Evolutionary conservation across 768 basidiomycete species (phyloP).

Genomic region (Leccinum longicurvipes): DNA sequence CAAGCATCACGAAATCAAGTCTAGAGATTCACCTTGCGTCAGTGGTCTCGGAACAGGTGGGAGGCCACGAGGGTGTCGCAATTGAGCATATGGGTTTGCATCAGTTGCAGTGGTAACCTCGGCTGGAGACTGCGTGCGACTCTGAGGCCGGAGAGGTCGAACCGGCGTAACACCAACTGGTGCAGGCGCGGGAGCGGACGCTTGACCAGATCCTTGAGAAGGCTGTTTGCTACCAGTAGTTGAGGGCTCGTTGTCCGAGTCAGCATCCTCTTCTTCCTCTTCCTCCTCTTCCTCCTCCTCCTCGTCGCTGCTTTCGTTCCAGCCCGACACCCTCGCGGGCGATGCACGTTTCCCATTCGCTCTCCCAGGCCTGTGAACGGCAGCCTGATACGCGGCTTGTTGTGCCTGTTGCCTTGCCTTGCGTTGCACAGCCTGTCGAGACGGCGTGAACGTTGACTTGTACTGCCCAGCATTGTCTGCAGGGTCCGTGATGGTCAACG

Average conservation of each 20-base stretch:
- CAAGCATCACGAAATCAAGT: background rate
- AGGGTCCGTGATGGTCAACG: conserved; percentile 16
- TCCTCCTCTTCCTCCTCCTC: conserved; percentile 80
- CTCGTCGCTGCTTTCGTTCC: conserved; percentile 76
- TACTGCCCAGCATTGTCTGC: conserved; percentile 41
- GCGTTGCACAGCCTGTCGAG: conserved; percentile 78
- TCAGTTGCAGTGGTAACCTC: conserved; percentile 30
- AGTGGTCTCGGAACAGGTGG: conserved; percentile 58
- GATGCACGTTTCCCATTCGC: conserved; percentile 39
- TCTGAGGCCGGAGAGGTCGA: conserved; percentile 30
- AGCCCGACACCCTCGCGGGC: conserved; percentile 42
- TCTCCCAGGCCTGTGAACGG: conserved; percentile 70
- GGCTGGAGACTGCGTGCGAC: conserved; percentile 30
- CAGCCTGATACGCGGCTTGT: conserved; percentile 78
- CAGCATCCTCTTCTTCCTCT: conserved; percentile 64
- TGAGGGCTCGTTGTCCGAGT: conserved; percentile 54
- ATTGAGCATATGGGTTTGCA: conserved; percentile 42
- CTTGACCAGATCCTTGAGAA: conserved; percentile 18
- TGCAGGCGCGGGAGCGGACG: conserved; percentile 17
- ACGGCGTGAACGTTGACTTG: conserved; percentile 87
- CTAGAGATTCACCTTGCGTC: conserved; percentile 40
- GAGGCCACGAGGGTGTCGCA: conserved; percentile 58
- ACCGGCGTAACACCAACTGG: conserved; percentile 18
- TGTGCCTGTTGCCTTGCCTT: conserved; percentile 82
- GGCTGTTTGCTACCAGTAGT: conserved; percentile 32